These are phyloP conservation scores for Exophiala bonariae DNA, from an alignment of 2,329 filamentous ascomycete species.

Conservation along the genomic window DNA sequence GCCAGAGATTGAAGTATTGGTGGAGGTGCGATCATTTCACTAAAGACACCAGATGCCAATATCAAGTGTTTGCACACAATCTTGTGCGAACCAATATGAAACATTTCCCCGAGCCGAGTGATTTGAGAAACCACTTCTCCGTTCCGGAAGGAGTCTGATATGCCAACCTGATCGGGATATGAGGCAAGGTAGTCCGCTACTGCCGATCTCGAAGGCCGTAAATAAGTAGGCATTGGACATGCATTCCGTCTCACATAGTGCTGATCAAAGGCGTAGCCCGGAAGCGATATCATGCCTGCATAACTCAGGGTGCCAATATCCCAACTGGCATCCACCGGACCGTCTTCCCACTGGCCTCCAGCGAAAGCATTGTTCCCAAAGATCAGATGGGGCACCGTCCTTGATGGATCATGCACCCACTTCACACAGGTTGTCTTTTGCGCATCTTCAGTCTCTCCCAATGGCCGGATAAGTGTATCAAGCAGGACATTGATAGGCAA, in stretches of 20 bases:
- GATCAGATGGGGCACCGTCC: conserved; percentile 54
- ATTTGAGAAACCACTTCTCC: conserved; percentile 44
- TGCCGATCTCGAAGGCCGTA: conserved; percentile 55
- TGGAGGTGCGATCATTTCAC: conserved; percentile 53
- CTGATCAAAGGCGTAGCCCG: conserved; percentile 58
- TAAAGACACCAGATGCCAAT: conserved; percentile 61
- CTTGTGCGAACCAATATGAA: conserved; percentile 52
- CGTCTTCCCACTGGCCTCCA: conserved; percentile 62
- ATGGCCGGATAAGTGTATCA: conserved; percentile 59
- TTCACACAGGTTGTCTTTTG: conserved; percentile 51
- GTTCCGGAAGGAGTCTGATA: conserved; percentile 48
- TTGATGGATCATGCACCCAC: conserved; percentile 54
- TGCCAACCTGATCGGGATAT: conserved; percentile 56
- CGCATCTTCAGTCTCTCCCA: conserved; percentile 58
- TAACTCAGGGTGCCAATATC: conserved; percentile 63
- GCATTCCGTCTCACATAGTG: conserved; percentile 48
- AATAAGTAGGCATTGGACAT: conserved; percentile 49
- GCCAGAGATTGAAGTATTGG: conserved; percentile 50
- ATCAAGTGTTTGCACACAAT: conserved; percentile 58
- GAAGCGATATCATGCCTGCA: conserved; percentile 61
- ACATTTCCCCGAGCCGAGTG: conserved; percentile 46
- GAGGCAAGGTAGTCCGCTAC: conserved; percentile 56
- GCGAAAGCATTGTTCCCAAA: conserved; percentile 52
- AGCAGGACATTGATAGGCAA: conserved; percentile 61
- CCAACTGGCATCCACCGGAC: conserved; percentile 52